Percentiles rank a stretch among this genome's conserved stretches.
phyloP scores from a whole-genome alignment of 1,284 basidiomycete genomes.

The Coniferiporia sulphurascens region DNA sequence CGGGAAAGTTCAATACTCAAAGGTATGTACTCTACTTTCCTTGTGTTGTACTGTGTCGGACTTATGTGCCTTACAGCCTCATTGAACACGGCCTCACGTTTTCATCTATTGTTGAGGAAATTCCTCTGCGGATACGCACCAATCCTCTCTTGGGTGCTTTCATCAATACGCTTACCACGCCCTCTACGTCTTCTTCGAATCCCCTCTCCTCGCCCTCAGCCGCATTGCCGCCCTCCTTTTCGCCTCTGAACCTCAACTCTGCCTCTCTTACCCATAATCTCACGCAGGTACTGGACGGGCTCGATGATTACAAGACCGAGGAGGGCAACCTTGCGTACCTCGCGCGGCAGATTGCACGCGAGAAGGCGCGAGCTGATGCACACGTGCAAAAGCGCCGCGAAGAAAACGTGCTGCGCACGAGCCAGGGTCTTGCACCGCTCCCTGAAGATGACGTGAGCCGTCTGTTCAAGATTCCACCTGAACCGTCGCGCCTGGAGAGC shows the following conservation, averaged over 20 bases:
- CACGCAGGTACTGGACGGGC: conserved; percentile 78
- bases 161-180: conserved; percentile 25
- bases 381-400: conserved; percentile 83
- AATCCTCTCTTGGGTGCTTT: conserved; percentile 66
- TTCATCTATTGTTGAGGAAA: conserved; percentile 84
- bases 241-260: conserved; percentile 57
- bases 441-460: conserved; percentile 82
- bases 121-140: conserved; percentile 86
- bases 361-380: conserved; percentile 79
- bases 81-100: conserved; percentile 86
- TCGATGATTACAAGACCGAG: conserved; percentile 86
- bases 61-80: conserved; percentile 47
- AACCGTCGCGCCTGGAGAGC: conserved; percentile 89
- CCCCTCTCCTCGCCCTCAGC: conserved; percentile 27
- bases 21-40: conserved; percentile 45
- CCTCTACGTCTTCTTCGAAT: conserved; percentile 28
- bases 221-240: conserved; percentile 49
- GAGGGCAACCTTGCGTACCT: conserved; percentile 93
- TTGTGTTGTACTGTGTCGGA: conserved; percentile 10
- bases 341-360: conserved; percentile 86
- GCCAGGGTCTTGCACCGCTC: conserved; percentile 82
- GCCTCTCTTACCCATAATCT: conserved; percentile 62
- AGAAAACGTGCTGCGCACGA: conserved; percentile 80
- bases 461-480: conserved; percentile 83
- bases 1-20: conserved; percentile 81